Conservation (phyloP, 371 early-diverging fungal species). For the Mortierella sp. region DNA sequence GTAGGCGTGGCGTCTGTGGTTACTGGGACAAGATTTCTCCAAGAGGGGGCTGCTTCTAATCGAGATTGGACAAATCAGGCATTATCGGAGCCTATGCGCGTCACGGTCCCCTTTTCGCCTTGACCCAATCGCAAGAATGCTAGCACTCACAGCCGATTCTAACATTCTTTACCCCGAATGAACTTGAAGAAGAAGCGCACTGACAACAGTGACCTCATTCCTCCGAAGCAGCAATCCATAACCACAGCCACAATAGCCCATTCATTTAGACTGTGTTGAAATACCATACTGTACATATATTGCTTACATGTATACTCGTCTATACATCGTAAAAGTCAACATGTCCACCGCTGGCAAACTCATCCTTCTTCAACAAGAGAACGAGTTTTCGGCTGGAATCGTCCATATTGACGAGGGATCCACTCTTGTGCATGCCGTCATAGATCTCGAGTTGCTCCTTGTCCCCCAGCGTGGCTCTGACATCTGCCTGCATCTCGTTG, state of each 20-base stretch:
- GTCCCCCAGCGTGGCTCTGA: conserved; percentile 83
- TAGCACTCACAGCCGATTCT: background rate
- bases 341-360: conserved; percentile 82
- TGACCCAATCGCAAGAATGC: background rate
- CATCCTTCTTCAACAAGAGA: conserved; percentile 38
- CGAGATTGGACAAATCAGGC: background rate
- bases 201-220: background rate
- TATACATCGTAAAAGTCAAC: conserved; percentile 84
- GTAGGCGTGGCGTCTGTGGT: too few relatives aligned
- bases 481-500: conserved; percentile 87
- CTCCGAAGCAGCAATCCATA: background rate
- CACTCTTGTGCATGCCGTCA: conserved; percentile 71
- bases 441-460: conserved; percentile 73
- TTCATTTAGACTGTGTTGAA: too few relatives aligned
- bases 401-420: conserved; percentile 80
- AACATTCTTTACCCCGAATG: background rate
- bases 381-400: conserved; percentile 78
- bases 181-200: background rate
- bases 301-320: too few relatives aligned
- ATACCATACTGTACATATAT: too few relatives aligned
- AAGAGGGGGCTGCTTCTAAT: background rate
- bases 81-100: background rate
- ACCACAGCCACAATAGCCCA: too few relatives aligned
- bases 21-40: background rate
- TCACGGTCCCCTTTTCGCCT: background rate